These are phyloP conservation scores for Blastobotrys proliferans DNA, from an alignment of 1,139 yeast species.

Conservation along the genomic window DNA sequence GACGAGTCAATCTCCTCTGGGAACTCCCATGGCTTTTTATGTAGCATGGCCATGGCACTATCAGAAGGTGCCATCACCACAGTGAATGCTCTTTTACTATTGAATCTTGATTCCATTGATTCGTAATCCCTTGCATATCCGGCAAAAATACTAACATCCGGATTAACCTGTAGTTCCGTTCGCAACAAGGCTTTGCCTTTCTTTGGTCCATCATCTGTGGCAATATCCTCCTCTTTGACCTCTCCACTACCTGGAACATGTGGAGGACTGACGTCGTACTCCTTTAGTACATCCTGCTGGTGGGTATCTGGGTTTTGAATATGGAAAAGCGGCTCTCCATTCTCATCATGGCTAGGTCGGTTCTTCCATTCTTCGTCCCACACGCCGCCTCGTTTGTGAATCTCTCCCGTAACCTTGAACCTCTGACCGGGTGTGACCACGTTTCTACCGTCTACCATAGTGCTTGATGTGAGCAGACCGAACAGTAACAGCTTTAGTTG, in stretches of 20 bases:
- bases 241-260: slow-evolving; percentile 13
- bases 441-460: slow-evolving; percentile 8
- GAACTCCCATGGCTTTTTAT: slow-evolving; percentile 37
- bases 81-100: slow-evolving; percentile 28
- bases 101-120: slow-evolving; percentile 26
- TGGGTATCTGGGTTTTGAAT: slow-evolving; percentile 17
- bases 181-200: slow-evolving; percentile 32
- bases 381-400: slow-evolving; percentile 1
- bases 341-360: slow-evolving; percentile 13
- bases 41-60: slow-evolving; percentile 29
- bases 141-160: slow-evolving; percentile 34
- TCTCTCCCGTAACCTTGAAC: slow-evolving; percentile 2
- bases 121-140: slow-evolving; percentile 32
- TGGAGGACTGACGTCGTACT: slow-evolving; percentile 8
- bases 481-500: too few species aligned
- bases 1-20: slow-evolving; percentile 22
- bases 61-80: slow-evolving; percentile 36
- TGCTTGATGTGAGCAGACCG: too few species aligned
- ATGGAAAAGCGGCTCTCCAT: slow-evolving; percentile 19
- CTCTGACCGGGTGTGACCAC: background rate
- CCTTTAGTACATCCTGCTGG: background rate
- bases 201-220: slow-evolving; percentile 24
- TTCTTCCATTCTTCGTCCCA: slow-evolving; percentile 4
- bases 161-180: slow-evolving; percentile 32
- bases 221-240: slow-evolving; percentile 7